phyloP scores from a whole-genome alignment of 192 early-diverging fungal species.

The Backusella parvicylindrica region DNA sequence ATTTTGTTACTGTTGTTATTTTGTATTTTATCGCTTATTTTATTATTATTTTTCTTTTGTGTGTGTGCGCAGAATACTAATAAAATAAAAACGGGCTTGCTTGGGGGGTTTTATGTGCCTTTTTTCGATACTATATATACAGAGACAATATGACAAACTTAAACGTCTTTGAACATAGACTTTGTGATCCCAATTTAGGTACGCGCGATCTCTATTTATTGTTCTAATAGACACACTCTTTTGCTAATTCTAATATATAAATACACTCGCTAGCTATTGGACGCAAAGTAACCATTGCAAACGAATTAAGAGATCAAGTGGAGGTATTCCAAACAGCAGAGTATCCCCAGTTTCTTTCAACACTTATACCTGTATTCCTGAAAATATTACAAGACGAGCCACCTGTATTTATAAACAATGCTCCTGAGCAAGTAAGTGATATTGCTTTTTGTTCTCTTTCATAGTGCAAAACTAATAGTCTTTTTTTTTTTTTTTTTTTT shows the following conservation, averaged over 20 bases:
- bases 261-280: constrained; percentile 40
- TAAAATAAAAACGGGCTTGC: not conserved
- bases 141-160: constrained; percentile 25
- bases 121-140: not conserved
- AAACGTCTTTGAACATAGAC: constrained; percentile 47
- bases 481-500: no score
- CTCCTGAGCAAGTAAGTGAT: constrained; percentile 66
- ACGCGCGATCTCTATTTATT: not conserved
- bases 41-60: not conserved
- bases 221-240: not conserved
- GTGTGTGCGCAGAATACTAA: not conserved
- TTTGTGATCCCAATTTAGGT: constrained; percentile 50
- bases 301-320: constrained; percentile 86
- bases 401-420: constrained; percentile 70
- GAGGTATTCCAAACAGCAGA: constrained; percentile 88
- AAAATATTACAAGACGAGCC: constrained; percentile 69
- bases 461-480: not conserved
- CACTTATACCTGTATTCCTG: constrained; percentile 81
- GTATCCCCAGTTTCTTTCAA: constrained; percentile 71
- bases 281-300: constrained; percentile 79
- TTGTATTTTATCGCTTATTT: not conserved
- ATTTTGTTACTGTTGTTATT: not conserved
- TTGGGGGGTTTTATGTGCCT: not conserved
- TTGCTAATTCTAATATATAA: no score
- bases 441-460: not conserved